A percentile compares a stretch with the other conserved stretches of the same genome.
phyloP scores from a whole-genome alignment of 139 green algal species.

The Chlorella sp. region DNA sequence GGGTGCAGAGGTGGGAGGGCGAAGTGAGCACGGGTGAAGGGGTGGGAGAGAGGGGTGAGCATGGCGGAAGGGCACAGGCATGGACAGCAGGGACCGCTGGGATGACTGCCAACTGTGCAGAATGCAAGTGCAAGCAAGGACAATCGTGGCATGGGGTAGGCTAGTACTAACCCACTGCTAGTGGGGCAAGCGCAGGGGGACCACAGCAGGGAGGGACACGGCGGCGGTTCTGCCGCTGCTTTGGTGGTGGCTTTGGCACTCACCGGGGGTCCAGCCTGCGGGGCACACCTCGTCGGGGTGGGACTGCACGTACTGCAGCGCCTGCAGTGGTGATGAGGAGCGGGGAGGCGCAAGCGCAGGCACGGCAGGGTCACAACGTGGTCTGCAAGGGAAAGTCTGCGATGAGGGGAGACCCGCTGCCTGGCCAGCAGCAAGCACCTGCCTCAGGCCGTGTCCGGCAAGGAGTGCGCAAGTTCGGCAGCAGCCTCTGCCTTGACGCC shows the following conservation, averaged over 20 bases:
- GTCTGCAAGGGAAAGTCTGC: not conserved
- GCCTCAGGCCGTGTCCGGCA: no score
- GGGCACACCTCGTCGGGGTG: slow-evolving; percentile 95
- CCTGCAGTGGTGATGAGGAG: slow-evolving; percentile 67
- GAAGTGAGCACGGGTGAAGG: not conserved
- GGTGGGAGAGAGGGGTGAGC: no score
- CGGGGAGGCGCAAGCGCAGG: not conserved
- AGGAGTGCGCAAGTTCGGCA: no score
- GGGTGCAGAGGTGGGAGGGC: not conserved
- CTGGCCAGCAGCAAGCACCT: not conserved
- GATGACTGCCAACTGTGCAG: not conserved
- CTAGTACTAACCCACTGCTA: not conserved
- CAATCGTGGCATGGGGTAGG: no score
- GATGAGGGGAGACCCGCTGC: not conserved
- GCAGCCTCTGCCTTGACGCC: no score
- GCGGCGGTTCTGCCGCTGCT: not conserved
- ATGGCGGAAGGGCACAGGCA: no score
- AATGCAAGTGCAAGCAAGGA: not conserved
- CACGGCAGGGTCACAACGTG: not conserved
- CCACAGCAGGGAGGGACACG: not conserved
- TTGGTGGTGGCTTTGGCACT: slow-evolving; percentile 75
- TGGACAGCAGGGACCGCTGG: not conserved
- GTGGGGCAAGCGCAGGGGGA: not conserved
- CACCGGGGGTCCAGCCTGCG: slow-evolving; percentile 97
- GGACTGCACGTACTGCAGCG: slow-evolving; percentile 95